Evolutionary conservation across 306 rosid genomes (phyloP).

Genomic region (Luffa aegyptiaca): DNA sequence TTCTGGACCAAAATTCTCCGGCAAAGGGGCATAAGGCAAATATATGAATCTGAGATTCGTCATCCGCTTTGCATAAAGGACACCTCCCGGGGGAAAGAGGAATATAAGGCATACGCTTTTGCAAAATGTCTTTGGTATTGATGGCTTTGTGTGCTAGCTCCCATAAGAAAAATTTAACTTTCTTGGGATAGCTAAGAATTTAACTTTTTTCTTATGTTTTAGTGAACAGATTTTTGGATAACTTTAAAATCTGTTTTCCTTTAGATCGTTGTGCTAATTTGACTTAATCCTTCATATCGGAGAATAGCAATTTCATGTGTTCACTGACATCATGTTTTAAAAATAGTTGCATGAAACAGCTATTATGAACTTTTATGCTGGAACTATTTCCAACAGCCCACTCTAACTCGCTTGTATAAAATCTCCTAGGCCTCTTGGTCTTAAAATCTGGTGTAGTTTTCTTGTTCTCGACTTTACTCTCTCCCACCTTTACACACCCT

Average conservation of each 20-base stretch:
- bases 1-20: too few relatives aligned
- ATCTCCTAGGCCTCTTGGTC: background rate
- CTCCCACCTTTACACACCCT: background rate
- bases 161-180: too few relatives aligned
- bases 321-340: background rate
- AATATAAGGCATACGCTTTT: too few relatives aligned
- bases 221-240: background rate
- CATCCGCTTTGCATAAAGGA: too few relatives aligned
- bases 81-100: too few relatives aligned
- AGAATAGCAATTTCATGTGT: background rate
- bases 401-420: background rate
- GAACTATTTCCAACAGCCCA: background rate
- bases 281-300: background rate
- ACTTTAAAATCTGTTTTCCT: background rate
- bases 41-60: too few relatives aligned
- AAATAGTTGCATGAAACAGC: background rate
- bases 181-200: too few relatives aligned
- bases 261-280: background rate
- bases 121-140: too few relatives aligned
- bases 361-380: background rate
- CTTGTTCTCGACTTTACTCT: background rate
- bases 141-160: too few relatives aligned
- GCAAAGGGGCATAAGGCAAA: too few relatives aligned
- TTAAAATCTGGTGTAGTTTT: background rate
- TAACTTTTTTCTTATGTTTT: too few relatives aligned